Conservation (phyloP, 306 rosid species). For the Sphenostylis stenocarpa region DNA sequence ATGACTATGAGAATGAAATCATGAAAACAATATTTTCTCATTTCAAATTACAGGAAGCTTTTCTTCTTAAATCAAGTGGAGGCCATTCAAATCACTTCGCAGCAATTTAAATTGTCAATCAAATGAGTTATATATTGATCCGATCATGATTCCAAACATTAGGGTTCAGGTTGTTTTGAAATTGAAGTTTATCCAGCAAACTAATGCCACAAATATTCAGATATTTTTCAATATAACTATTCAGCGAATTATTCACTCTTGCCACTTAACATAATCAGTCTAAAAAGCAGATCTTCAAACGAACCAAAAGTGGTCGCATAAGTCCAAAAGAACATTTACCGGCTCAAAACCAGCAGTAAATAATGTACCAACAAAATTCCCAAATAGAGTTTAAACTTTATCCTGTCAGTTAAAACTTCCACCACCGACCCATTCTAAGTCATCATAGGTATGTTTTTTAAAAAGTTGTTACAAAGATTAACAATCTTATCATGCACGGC, state of each 20-base stretch:
- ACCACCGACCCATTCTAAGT: neutral
- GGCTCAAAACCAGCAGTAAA: conserved; percentile 4
- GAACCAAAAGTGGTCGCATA: neutral
- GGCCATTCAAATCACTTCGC: conserved; percentile 14
- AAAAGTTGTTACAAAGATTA: neutral
- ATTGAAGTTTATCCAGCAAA: neutral
- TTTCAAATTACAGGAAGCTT: neutral
- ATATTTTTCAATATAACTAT: neutral
- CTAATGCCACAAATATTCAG: neutral
- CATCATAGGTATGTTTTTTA: neutral
- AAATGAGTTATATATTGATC: conserved; percentile 18
- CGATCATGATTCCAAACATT: neutral
- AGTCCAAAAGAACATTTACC: neutral
- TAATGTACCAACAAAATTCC: neutral
- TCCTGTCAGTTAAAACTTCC: neutral
- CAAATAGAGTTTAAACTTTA: neutral
- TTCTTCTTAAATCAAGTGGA: conserved; percentile 5
- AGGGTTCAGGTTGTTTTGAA: neutral
- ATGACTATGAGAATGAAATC: neutral
- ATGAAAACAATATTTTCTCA: neutral
- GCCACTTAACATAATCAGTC: neutral
- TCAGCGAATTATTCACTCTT: neutral
- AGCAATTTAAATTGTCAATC: neutral
- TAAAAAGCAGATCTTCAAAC: neutral
- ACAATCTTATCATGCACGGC: neutral